Base-by-base conservation (phyloP, 768 basidiomycete species). In the Strobilomyces dryophilus region DNA sequence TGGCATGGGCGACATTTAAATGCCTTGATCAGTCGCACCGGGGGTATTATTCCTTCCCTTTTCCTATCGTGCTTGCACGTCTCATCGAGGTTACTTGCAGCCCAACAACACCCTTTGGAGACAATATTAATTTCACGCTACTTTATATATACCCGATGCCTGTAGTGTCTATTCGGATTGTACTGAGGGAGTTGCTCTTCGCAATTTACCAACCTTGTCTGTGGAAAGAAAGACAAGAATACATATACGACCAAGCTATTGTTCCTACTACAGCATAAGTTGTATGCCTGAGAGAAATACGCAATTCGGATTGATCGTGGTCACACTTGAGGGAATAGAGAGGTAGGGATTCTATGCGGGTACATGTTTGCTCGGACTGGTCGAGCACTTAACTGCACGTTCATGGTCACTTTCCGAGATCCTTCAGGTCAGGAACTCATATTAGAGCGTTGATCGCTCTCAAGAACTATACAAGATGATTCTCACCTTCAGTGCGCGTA, bases 401-500 rank as follows among this genome's bases (percentile, higher is more conserved):
- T 27, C 26, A 29, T 11, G 15, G 36, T 27, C 27, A 8, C 39
- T 46, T 27, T 20, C 31, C 37, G 8, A 45, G 15, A 27, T 45
- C 46, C 51, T 50, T 51, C n/a, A 12, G 9, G 15, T 29, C 14
- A 14, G 18, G 6, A 32, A 34, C 10, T 10, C 35, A 20, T 14
- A 37, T 56, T 36, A 24, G 18, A 57, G 35, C 5, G 35, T 8
- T 4, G 37, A 7, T 17, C n/a, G 15, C 11, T 11, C 34, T 37
- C 34, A 3, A 29, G 12, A 8, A 24, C 34, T 18, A 17, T 44
- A 10, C 12, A 5, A 45, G n/a, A 36, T 2, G 24, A 6, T 18
- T 29, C 45, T 56, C 26, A 61, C 59, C 40, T 52, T 52, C 20
- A 8, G 39, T 44, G 17, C 40, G 12, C n/a, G 12, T 40, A n/a